phyloP scores from a whole-genome alignment of 1,139 yeast genomes.

The Taphrina confusa region DNA sequence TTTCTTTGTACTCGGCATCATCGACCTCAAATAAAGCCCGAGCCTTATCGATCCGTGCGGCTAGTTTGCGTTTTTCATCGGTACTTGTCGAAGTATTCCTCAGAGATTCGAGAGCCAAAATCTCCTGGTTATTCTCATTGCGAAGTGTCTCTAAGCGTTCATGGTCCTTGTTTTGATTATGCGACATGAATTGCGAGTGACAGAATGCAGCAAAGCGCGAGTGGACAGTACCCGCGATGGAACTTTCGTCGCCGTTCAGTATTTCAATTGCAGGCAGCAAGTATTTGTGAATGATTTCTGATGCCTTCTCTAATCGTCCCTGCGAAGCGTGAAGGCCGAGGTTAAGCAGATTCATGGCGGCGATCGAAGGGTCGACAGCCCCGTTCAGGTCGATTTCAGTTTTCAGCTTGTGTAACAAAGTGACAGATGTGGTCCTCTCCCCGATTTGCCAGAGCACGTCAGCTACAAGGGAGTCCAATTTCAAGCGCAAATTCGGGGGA shows the following conservation, averaged over 20 bases:
- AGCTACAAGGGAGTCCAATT: slow-evolving; percentile 15
- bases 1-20: slow-evolving; percentile 50
- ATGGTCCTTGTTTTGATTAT: slow-evolving; percentile 53
- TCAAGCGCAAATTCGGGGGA: not conserved
- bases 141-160: slow-evolving; percentile 51
- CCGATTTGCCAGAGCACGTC: slow-evolving; percentile 31
- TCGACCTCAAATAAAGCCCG: slow-evolving; percentile 55
- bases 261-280: slow-evolving; percentile 53
- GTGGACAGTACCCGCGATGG: slow-evolving; percentile 52
- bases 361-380: not conserved
- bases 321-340: slow-evolving; percentile 68
- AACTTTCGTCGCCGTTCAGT: slow-evolving; percentile 40
- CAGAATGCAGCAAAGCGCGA: slow-evolving; percentile 74
- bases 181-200: slow-evolving; percentile 60
- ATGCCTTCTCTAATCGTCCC: slow-evolving; percentile 68
- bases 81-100: slow-evolving; percentile 50
- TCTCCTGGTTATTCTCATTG: slow-evolving; percentile 51
- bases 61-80: slow-evolving; percentile 55
- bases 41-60: slow-evolving; percentile 46
- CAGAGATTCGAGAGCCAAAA: slow-evolving; percentile 54
- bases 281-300: slow-evolving; percentile 58
- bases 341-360: slow-evolving; percentile 5
- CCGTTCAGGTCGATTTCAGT: too few relatives aligned
- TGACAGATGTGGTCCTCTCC: slow-evolving; percentile 15
- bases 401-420: slow-evolving; percentile 1